phyloP scores from a whole-genome alignment of 1,139 yeast genomes.

The Scheffersomyces lignicola region DNA sequence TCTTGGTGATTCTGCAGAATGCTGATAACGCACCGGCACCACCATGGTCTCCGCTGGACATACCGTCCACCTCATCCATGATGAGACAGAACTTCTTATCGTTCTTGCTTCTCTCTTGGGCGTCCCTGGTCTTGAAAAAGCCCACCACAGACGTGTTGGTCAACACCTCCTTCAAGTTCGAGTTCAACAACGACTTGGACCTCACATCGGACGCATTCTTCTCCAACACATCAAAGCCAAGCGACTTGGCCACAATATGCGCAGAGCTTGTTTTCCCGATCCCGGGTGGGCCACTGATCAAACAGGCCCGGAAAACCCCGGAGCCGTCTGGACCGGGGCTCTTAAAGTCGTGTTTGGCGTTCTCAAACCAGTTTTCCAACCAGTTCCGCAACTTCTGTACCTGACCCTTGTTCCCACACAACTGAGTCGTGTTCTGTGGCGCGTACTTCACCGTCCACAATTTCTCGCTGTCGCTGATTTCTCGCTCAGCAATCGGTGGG shows the following conservation, averaged over 20 bases:
- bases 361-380: conserved; percentile 75
- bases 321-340: conserved; percentile 59
- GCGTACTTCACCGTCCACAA: conserved; percentile 96
- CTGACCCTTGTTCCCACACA: conserved; percentile 88
- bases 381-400: conserved; percentile 67
- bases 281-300: conserved; percentile 86
- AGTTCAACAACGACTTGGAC: conserved; percentile 72
- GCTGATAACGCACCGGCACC: conserved; percentile 96
- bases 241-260: conserved; percentile 63
- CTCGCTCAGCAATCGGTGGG: conserved; percentile 19
- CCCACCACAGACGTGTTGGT: conserved; percentile 85
- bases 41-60: conserved; percentile 98
- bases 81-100: conserved; percentile 68
- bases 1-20: conserved; percentile 78
- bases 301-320: conserved; percentile 73
- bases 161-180: conserved; percentile 67
- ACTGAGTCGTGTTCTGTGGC: conserved; percentile 69
- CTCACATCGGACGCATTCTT: conserved; percentile 89
- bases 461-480: conserved; percentile 50
- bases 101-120: conserved; percentile 30
- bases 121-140: conserved; percentile 52
- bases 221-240: conserved; percentile 73
- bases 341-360: conserved; percentile 56
- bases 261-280: conserved; percentile 84
- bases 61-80: conserved; percentile 99